Conservation (phyloP, 768 basidiomycete genomes). For the Flagelloscypha sp. region DNA sequence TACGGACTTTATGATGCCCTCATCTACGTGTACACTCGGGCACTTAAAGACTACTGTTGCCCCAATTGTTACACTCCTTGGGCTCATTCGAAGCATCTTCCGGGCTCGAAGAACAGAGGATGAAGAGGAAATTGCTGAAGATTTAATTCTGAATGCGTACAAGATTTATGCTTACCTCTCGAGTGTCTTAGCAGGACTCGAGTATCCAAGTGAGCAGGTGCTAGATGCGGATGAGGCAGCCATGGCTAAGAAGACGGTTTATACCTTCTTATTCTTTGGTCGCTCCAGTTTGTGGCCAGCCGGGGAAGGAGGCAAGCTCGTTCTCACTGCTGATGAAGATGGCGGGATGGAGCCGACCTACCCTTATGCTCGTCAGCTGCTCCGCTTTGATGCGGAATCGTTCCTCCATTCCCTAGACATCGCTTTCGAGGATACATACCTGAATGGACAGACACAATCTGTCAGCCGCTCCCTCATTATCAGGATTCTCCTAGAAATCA, state of each 20-base stretch:
- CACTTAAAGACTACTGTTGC: constrained; percentile 80
- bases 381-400: constrained; percentile 88
- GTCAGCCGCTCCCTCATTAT: constrained; percentile 76
- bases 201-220: constrained; percentile 78
- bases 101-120: constrained; percentile 26
- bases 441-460: constrained; percentile 64
- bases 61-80: constrained; percentile 79
- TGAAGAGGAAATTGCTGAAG: constrained; percentile 42
- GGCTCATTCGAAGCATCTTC: constrained; percentile 63
- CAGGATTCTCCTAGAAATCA: constrained; percentile 76
- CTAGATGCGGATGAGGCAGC: constrained; percentile 56
- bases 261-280: constrained; percentile 79
- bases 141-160: constrained; percentile 67
- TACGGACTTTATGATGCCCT: constrained; percentile 88
- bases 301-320: constrained; percentile 59
- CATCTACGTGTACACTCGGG: constrained; percentile 87
- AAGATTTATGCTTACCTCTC: constrained; percentile 88
- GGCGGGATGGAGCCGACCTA: constrained; percentile 77
- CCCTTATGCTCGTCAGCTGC: constrained; percentile 77
- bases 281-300: constrained; percentile 72
- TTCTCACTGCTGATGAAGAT: constrained; percentile 70
- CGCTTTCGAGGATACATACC: constrained; percentile 87
- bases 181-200: constrained; percentile 69
- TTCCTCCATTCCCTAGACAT: constrained; percentile 91
- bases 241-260: constrained; percentile 65